A percentile compares a stretch with the other conserved stretches of the same genome.
These are phyloP conservation scores for Aspergillus puulaauensis DNA, from an alignment of 2,329 filamentous ascomycete species.

Conservation along the genomic window DNA sequence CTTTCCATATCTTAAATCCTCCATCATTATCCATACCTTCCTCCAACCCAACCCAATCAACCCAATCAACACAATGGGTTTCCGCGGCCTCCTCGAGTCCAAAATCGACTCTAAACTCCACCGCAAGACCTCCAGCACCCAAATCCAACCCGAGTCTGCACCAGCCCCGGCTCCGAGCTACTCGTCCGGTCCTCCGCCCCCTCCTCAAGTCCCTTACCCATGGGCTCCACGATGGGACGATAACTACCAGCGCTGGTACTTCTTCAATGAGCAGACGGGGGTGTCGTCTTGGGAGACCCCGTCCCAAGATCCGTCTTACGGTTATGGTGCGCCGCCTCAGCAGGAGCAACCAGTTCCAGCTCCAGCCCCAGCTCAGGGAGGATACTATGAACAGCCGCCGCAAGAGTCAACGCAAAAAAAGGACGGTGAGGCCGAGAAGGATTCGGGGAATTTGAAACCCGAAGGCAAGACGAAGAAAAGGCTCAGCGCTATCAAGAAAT, in stretches of 20 bases:
- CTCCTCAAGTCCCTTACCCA: constrained; percentile 32
- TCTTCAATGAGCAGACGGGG: constrained; percentile 49
- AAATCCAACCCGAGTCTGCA: constrained; percentile 8
- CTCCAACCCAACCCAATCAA: too few species aligned
- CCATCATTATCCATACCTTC: too few species aligned
- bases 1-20: too few species aligned
- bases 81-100: constrained; percentile 29
- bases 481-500: constrained; percentile 11
- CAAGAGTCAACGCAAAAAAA: constrained; percentile 6
- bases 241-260: constrained; percentile 43
- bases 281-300: constrained; percentile 43
- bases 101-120: constrained; percentile 20
- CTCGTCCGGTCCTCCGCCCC: constrained; percentile 7
- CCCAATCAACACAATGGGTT: constrained; percentile 19
- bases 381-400: constrained; percentile 19
- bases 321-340: constrained; percentile 9
- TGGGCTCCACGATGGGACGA: constrained; percentile 49
- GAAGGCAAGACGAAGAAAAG: constrained; percentile 23
- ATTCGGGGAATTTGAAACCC: constrained; percentile 29
- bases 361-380: background rate
- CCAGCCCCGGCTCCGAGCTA: background rate
- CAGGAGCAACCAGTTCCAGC: background rate
- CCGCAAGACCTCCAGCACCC: background rate
- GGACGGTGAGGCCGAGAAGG: constrained; percentile 7
- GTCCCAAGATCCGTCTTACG: constrained; percentile 18